These are phyloP conservation scores for Stevia rebaudiana DNA, from an alignment of 140 eudicot species.

Conservation along the genomic window DNA sequence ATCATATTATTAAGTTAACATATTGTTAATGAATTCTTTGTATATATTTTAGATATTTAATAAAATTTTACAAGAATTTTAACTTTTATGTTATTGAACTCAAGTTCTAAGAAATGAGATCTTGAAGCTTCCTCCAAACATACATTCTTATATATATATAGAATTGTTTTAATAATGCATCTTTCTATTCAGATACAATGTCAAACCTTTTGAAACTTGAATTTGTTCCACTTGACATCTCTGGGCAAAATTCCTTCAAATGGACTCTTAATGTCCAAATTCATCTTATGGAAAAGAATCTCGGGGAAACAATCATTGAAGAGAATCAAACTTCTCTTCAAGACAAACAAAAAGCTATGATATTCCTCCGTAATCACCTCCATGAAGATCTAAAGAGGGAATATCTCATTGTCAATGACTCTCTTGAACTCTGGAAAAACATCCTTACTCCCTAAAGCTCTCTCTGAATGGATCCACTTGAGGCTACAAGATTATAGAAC, in stretches of 20 bases:
- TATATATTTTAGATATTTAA: too few species aligned
- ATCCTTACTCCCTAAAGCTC: not conserved
- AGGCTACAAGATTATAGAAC: not conserved
- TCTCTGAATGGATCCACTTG: not conserved
- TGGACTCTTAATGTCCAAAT: not conserved
- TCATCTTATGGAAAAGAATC: not conserved
- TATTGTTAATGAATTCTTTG: too few species aligned
- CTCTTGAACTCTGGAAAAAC: not conserved
- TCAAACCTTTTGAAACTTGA: not conserved
- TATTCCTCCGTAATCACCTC: not conserved
- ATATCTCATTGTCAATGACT: not conserved
- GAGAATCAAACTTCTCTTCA: not conserved
- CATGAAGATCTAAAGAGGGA: not conserved
- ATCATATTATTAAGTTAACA: too few species aligned
- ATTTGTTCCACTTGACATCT: not conserved
- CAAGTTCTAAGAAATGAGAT: too few species aligned
- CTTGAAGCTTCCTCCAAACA: too few species aligned
- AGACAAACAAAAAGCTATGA: too few species aligned
- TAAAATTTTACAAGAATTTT: too few species aligned
- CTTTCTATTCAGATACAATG: too few species aligned
- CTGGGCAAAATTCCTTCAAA: not conserved
- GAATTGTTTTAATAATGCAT: too few species aligned
- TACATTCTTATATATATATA: too few species aligned
- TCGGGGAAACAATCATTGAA: not conserved
- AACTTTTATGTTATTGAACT: too few species aligned